Conservation (phyloP, 805 yeast species). For the Brettanomyces nanus region DNA sequence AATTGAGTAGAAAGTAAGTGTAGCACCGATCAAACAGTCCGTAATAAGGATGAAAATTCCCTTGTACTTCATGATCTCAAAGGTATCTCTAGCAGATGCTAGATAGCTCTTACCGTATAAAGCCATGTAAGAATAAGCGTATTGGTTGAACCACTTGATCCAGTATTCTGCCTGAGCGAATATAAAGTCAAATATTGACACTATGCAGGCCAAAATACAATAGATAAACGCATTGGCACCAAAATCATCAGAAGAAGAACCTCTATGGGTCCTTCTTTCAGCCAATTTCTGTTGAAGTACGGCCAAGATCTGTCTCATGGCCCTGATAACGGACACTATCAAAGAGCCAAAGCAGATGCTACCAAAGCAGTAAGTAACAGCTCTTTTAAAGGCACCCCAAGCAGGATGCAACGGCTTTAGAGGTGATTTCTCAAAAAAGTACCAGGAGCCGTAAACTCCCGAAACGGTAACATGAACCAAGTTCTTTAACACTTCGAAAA, state of each 20-base stretch:
- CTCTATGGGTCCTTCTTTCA: conserved; percentile 27
- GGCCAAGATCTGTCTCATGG: conserved; percentile 47
- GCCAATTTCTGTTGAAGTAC: conserved; percentile 32
- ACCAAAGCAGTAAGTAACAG: conserved; percentile 81
- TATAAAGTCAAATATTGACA: conserved; percentile 64
- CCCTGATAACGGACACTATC: conserved; percentile 67
- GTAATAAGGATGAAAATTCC: conserved; percentile 82
- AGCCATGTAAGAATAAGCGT: conserved; percentile 82
- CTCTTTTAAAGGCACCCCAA: conserved; percentile 65
- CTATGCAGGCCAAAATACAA: conserved; percentile 35
- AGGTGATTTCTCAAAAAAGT: conserved; percentile 48
- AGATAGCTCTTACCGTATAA: conserved; percentile 76
- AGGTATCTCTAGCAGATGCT: conserved; percentile 72
- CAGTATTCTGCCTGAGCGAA: conserved; percentile 25
- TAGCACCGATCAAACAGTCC: conserved; percentile 73
- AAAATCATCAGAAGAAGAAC: conserved; percentile 38
- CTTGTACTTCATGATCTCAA: conserved; percentile 65
- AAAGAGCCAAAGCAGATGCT: conserved; percentile 78
- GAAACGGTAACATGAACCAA: conserved; percentile 73
- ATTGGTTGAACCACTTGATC: conserved; percentile 80
- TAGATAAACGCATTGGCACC: conserved; percentile 35
- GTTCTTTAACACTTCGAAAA: conserved; percentile 76
- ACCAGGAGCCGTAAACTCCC: conserved; percentile 90
- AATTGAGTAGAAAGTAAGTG: conserved; percentile 67
- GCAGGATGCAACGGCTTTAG: conserved; percentile 73